Conservation (phyloP, 306 rosid species). For the Begonia loranthoides region DNA sequence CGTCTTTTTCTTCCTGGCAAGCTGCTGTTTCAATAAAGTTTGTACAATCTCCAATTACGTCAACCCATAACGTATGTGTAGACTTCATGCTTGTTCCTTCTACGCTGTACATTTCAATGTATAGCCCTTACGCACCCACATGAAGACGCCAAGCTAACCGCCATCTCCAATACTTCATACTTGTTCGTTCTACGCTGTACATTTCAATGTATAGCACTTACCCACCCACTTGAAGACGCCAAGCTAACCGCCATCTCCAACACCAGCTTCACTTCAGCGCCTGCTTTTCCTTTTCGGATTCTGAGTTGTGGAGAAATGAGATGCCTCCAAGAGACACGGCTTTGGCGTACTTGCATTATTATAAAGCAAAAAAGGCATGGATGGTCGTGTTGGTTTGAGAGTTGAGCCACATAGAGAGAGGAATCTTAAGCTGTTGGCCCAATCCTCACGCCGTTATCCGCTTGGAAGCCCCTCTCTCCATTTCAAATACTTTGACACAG, state of each 20-base stretch:
- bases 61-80: too few species aligned
- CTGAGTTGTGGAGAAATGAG: slow-evolving; percentile 22
- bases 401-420: slow-evolving; percentile 3
- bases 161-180: slow-evolving; percentile 28
- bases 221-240: slow-evolving; percentile 44
- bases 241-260: slow-evolving; percentile 37
- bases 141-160: slow-evolving; percentile 44
- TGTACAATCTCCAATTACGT: too few species aligned
- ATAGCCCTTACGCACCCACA: slow-evolving; percentile 29
- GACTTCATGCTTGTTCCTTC: too few species aligned
- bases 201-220: too few species aligned
- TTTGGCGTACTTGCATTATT: slow-evolving; percentile 30
- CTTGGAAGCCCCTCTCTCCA: slow-evolving; percentile 17
- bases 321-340: slow-evolving; percentile 52
- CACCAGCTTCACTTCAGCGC: slow-evolving; percentile 22
- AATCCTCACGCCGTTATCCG: slow-evolving; percentile 73
- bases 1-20: too few species aligned
- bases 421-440: slow-evolving; percentile 69
- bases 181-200: too few species aligned
- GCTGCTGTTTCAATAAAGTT: too few species aligned
- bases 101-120: too few species aligned
- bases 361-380: slow-evolving; percentile 28
- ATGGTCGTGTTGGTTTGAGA: slow-evolving; percentile 45
- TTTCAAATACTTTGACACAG: slow-evolving; percentile 25
- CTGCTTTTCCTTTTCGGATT: slow-evolving; percentile 26